Percentiles rank a stretch among this genome's conserved stretches.
These are phyloP conservation scores for Lupinus albus DNA, from an alignment of 306 rosid genomes.

Conservation along the genomic window DNA sequence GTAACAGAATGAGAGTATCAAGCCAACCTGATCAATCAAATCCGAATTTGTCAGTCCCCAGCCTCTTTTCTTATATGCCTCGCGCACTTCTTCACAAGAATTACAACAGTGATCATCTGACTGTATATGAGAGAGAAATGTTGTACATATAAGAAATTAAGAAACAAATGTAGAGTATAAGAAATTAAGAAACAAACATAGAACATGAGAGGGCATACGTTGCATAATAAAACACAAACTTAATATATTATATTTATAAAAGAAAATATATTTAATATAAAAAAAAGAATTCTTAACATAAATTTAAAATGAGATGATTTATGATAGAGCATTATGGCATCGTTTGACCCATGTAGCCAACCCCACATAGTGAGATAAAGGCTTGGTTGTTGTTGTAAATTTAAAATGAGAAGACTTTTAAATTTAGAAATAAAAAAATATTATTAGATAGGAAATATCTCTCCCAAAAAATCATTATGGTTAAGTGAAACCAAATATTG, in stretches of 20 bases:
- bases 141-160: slow-evolving; percentile 31
- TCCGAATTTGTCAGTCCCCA: slow-evolving; percentile 84
- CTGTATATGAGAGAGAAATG: slow-evolving; percentile 54
- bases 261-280: too few species aligned
- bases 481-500: slow-evolving; percentile 12
- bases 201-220: too few species aligned
- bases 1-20: slow-evolving; percentile 18
- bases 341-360: too few species aligned
- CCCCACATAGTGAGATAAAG: too few species aligned
- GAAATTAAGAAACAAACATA: slow-evolving; percentile 1
- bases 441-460: not conserved
- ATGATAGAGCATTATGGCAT: too few species aligned
- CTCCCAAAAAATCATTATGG: not conserved
- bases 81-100: slow-evolving; percentile 88
- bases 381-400: too few species aligned
- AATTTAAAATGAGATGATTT: too few species aligned
- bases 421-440: too few species aligned
- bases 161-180: slow-evolving; percentile 17
- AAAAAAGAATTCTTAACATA: too few species aligned
- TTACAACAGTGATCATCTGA: slow-evolving; percentile 87
- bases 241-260: too few species aligned
- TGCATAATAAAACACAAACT: too few species aligned
- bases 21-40: slow-evolving; percentile 84
- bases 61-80: slow-evolving; percentile 87
- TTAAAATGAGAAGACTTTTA: too few species aligned